phyloP scores from a whole-genome alignment of 768 basidiomycete species.

The Leccinum longicurvipes region DNA sequence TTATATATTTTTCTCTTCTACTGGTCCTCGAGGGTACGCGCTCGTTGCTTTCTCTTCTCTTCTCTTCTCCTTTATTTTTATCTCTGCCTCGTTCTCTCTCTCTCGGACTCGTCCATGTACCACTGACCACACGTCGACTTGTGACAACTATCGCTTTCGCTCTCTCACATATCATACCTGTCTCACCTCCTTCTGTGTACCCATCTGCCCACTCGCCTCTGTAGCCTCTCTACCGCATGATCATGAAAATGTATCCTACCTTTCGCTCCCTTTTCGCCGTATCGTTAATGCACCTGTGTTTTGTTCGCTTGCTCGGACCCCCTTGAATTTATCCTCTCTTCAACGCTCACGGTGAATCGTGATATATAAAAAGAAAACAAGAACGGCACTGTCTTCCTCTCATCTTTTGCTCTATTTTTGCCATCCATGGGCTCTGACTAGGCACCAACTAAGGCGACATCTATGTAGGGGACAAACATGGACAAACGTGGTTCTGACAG shows the following conservation, averaged over 20 bases:
- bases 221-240: neutral
- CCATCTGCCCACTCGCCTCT: neutral
- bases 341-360: neutral
- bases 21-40: neutral
- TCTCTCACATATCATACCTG: too few relatives aligned
- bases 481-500: conserved; percentile 5
- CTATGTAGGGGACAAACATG: too few relatives aligned
- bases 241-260: neutral
- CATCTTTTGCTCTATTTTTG: too few relatives aligned
- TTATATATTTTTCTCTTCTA: neutral
- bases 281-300: neutral
- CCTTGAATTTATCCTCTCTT: neutral
- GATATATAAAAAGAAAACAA: too few relatives aligned
- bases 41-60: neutral
- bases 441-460: too few relatives aligned
- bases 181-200: neutral
- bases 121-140: neutral
- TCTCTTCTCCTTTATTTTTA: neutral
- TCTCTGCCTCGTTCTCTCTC: neutral
- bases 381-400: too few relatives aligned
- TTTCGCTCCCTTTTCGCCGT: neutral
- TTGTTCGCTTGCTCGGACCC: neutral
- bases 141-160: neutral
- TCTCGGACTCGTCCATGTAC: neutral
- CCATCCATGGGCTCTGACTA: too few relatives aligned